phyloP scores from a whole-genome alignment of 78 protist genomes.

The Polysphondylium violaceum region DNA sequence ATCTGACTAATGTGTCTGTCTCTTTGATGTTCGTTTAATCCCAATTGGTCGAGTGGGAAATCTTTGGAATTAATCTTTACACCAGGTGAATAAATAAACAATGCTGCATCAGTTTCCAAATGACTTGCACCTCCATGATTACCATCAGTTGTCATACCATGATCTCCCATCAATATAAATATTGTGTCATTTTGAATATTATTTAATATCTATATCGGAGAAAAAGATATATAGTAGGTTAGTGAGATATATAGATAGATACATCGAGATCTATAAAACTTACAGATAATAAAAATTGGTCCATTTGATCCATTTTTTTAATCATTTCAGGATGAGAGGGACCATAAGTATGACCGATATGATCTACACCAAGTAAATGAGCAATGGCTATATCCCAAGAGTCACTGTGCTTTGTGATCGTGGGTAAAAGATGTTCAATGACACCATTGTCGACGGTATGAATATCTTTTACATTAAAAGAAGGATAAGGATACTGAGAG shows the following conservation, averaged over 20 bases:
- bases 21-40: constrained; percentile 1
- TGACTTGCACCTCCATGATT: constrained; percentile 90
- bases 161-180: constrained; percentile 96
- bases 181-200: constrained; percentile 81
- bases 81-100: constrained; percentile 63
- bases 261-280: not conserved
- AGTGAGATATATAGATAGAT: not conserved
- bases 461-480: constrained; percentile 95
- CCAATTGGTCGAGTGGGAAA: not conserved
- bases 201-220: constrained; percentile 15
- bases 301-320: constrained; percentile 79
- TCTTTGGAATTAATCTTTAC: not conserved
- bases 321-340: constrained; percentile 91
- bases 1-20: constrained; percentile 84
- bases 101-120: constrained; percentile 73
- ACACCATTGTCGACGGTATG: constrained; percentile 96
- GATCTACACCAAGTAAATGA: constrained; percentile 98
- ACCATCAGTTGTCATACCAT: constrained; percentile 96
- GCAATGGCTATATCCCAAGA: constrained; percentile 88
- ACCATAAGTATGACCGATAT: constrained; percentile 94
- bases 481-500: constrained; percentile 86
- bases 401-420: constrained; percentile 38
- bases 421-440: constrained; percentile 54
- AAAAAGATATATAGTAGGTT: not conserved
- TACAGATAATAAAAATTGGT: constrained; percentile 51